Percentiles rank a stretch among this genome's conserved stretches.
phyloP scores from a whole-genome alignment of 2,329 filamentous ascomycete genomes.

The Fusarium nygamai region DNA sequence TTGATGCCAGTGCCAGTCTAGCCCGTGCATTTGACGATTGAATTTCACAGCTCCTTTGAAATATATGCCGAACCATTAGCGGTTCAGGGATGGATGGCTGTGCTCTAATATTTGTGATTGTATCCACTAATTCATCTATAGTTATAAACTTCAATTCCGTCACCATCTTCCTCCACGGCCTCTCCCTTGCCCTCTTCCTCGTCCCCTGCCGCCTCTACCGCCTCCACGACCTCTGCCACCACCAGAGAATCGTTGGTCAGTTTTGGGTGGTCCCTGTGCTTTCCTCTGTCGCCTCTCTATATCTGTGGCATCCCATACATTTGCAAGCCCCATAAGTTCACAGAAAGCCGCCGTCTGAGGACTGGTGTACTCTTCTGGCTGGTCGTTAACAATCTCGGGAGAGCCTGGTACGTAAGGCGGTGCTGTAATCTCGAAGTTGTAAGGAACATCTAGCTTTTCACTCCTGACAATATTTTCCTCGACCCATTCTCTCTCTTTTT shows the following conservation, averaged over 20 bases:
- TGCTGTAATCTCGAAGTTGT: conserved; percentile 82
- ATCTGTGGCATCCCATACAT: conserved; percentile 77
- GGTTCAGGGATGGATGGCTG: not conserved
- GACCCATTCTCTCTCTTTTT: conserved; percentile 80
- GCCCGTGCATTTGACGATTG: not conserved
- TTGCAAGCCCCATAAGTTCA: conserved; percentile 77
- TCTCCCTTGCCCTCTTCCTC: conserved; percentile 41
- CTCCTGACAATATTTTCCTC: conserved; percentile 75
- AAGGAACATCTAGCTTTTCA: conserved; percentile 73
- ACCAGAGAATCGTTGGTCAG: conserved; percentile 48
- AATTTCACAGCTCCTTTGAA: not conserved
- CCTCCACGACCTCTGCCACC: conserved; percentile 51
- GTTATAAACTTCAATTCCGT: not conserved
- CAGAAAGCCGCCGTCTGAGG: conserved; percentile 88
- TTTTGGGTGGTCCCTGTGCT: conserved; percentile 64
- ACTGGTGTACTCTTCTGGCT: conserved; percentile 85
- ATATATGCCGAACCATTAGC: not conserved
- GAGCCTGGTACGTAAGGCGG: conserved; percentile 71
- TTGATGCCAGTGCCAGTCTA: not conserved
- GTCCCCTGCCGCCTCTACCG: conserved; percentile 46
- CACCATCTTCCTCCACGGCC: conserved; percentile 38
- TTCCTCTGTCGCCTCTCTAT: conserved; percentile 73
- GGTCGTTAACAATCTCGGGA: conserved; percentile 67
- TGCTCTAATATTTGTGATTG: not conserved
- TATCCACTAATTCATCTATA: not conserved